These are phyloP conservation scores for Heliosperma pusillum DNA, from an alignment of 148 eudicot genomes.

Conservation along the genomic window DNA sequence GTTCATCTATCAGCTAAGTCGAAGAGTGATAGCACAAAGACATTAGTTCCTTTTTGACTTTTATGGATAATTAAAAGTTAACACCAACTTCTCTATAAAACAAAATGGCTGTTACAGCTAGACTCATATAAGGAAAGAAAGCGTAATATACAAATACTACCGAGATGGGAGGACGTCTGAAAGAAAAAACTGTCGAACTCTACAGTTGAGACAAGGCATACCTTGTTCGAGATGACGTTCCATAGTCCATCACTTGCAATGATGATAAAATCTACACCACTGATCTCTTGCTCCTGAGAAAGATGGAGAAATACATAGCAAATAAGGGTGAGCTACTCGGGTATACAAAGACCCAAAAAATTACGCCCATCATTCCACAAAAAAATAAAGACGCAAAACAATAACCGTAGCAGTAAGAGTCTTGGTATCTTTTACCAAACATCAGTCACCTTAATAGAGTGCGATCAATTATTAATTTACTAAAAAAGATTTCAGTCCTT, in stretches of 20 bases:
- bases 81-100: background rate
- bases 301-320: background rate
- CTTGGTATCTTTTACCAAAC: background rate
- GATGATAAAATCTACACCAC: conserved; percentile 70
- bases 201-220: conserved; percentile 16
- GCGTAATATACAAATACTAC: background rate
- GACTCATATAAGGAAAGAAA: background rate
- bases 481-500: background rate
- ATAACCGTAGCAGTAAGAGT: background rate
- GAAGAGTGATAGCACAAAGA: no score
- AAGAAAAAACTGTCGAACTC: no score
- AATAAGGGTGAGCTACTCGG: background rate
- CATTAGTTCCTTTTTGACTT: no score
- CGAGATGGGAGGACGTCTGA: background rate
- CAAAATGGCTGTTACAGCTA: background rate
- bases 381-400: background rate
- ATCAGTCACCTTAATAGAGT: background rate
- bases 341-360: background rate
- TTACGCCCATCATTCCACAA: background rate
- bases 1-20: no score
- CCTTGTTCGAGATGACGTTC: conserved; percentile 75
- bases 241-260: conserved; percentile 90
- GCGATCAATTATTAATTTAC: background rate
- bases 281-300: conserved; percentile 66
- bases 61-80: no score